Evolutionary conservation across 805 yeast species (phyloP).

Genomic region (Myxozyma vanderwaltii): DNA sequence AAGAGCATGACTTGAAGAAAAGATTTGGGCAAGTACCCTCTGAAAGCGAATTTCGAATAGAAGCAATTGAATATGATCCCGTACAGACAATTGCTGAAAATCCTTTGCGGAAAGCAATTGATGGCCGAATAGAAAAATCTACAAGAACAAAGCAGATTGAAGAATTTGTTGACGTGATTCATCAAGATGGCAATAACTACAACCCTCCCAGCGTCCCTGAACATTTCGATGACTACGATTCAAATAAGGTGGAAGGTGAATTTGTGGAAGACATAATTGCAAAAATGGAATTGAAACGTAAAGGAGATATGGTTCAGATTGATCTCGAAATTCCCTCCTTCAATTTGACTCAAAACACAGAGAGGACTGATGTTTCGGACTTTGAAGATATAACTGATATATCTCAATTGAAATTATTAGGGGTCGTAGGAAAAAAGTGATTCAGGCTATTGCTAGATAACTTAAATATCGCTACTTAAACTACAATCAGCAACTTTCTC

Average conservation of each 20-base stretch:
- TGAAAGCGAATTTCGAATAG: not conserved
- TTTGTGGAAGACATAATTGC: constrained; percentile 9
- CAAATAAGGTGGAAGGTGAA: not conserved
- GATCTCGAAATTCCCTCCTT: constrained; percentile 17
- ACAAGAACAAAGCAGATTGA: constrained; percentile 11
- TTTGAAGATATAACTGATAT: constrained; percentile 7
- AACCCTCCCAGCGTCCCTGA: not conserved
- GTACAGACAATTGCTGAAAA: constrained; percentile 2
- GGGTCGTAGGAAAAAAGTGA: not conserved
- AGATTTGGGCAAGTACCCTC: not conserved
- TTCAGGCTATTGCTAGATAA: not conserved
- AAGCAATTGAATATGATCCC: constrained; percentile 25
- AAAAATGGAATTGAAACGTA: not conserved
- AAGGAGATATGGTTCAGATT: constrained; percentile 1
- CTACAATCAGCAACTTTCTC: too few species aligned
- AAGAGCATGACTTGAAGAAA: constrained; percentile 9
- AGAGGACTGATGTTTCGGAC: not conserved
- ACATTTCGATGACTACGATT: not conserved
- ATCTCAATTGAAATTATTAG: not conserved
- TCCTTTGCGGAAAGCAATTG: not conserved
- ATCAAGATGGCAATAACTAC: not conserved
- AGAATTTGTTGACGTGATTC: constrained; percentile 6
- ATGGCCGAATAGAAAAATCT: constrained; percentile 21
- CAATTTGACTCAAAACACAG: constrained; percentile 16
- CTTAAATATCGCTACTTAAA: not conserved